Evolutionary conservation across 345 rosid species (phyloP).

Genomic region (Iberis pinnata): DNA sequence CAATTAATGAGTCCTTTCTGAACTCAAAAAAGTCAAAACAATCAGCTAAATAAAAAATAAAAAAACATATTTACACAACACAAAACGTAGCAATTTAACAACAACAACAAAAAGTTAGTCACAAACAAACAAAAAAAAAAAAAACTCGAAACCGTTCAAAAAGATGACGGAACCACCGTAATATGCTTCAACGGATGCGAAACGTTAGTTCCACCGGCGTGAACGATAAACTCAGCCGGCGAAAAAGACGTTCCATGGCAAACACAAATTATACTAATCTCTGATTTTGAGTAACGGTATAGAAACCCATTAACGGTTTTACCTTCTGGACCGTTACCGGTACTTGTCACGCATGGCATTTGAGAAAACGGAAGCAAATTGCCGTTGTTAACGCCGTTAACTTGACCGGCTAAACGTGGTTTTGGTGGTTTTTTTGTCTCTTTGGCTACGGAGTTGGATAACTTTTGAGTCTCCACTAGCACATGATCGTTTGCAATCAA

Average conservation of each 20-base stretch:
- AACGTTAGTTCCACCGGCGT: constrained; percentile 56
- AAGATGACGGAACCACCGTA: constrained; percentile 38
- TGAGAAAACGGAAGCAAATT: constrained; percentile 20
- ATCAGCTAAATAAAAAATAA: too few species aligned
- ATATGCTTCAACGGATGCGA: constrained; percentile 51
- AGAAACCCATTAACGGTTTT: constrained; percentile 65
- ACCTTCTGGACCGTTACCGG: constrained; percentile 58
- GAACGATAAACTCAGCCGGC: constrained; percentile 64
- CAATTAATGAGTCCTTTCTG: too few species aligned
- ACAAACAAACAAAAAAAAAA: too few species aligned
- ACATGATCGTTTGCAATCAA: neutral
- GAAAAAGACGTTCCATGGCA: constrained; percentile 69
- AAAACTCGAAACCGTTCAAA: too few species aligned
- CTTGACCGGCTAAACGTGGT: constrained; percentile 23
- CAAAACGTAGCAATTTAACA: too few species aligned
- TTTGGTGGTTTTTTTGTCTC: constrained; percentile 39
- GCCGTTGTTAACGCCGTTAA: neutral
- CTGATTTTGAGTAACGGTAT: constrained; percentile 43
- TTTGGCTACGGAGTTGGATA: neutral
- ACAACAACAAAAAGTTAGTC: too few species aligned
- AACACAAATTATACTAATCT: constrained; percentile 52
- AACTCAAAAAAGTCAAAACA: too few species aligned
- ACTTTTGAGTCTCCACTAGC: neutral
- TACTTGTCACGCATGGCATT: constrained; percentile 67
- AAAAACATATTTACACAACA: too few species aligned